These are phyloP conservation scores for Histomonas meleagridis DNA, from an alignment of 208 protist species.

Conservation along the genomic window DNA sequence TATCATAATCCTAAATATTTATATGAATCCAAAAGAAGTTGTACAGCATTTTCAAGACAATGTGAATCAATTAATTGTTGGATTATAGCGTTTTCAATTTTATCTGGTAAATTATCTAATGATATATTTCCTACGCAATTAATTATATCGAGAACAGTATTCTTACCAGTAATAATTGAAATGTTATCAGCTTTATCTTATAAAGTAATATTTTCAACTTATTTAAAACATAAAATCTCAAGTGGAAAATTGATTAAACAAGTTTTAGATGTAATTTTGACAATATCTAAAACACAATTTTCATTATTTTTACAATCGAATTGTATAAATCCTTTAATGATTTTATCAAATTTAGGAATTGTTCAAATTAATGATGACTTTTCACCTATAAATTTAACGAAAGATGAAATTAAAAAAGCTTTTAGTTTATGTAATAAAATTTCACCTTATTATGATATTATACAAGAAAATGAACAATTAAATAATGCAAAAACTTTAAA, in stretches of 20 bases:
- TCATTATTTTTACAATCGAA: background rate
- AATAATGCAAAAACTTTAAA: background rate
- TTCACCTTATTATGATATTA: background rate
- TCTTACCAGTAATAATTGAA: background rate
- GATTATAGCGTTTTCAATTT: background rate
- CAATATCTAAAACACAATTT: background rate
- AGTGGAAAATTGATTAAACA: too few relatives aligned
- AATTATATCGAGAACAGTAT: too few relatives aligned
- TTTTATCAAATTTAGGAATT: background rate
- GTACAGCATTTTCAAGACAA: background rate
- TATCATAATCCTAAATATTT: background rate
- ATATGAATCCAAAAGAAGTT: too few relatives aligned
- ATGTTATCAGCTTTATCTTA: background rate
- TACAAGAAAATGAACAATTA: background rate
- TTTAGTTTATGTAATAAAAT: background rate
- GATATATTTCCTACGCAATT: background rate
- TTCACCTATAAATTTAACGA: background rate
- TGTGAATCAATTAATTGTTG: background rate
- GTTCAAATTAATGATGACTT: background rate
- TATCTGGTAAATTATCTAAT: background rate
- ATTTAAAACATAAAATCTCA: too few relatives aligned
- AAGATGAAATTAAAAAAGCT: background rate
- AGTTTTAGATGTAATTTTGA: background rate
- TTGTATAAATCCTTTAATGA: background rate
- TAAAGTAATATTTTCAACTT: background rate